Percentiles rank a stretch among this genome's conserved stretches.
These are phyloP conservation scores for Neonectria hederae DNA, from an alignment of 2,329 filamentous ascomycete species.

Conservation along the genomic window DNA sequence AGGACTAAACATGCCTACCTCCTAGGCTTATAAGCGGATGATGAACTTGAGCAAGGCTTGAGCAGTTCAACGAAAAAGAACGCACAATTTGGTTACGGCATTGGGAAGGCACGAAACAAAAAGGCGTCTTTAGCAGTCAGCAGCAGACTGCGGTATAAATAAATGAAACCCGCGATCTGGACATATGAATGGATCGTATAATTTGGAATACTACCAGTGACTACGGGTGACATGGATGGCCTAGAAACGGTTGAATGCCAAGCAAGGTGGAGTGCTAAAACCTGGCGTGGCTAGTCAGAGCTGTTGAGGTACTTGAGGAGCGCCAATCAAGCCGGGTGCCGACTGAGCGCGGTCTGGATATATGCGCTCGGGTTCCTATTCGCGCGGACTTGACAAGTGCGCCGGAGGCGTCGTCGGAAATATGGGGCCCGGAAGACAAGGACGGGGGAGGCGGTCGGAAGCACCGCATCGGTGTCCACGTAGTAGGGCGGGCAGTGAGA, in stretches of 20 bases:
- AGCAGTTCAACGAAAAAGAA: conserved; percentile 24
- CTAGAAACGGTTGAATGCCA: conserved; percentile 13
- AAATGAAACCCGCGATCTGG: conserved; percentile 15
- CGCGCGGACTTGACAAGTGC: conserved; percentile 25
- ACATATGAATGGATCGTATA: conserved; percentile 5
- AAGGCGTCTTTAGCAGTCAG: conserved; percentile 22
- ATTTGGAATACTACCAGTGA: neutral
- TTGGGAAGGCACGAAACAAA: conserved; percentile 22
- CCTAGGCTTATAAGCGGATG: conserved; percentile 11
- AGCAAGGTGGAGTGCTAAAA: conserved; percentile 8
- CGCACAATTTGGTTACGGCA: conserved; percentile 22
- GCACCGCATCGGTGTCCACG: neutral
- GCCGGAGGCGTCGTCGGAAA: conserved; percentile 18
- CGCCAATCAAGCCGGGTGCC: conserved; percentile 9
- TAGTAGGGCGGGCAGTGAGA: neutral
- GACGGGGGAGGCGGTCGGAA: neutral
- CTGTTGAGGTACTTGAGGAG: conserved; percentile 10
- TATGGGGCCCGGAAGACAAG: conserved; percentile 23
- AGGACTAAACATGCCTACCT: conserved; percentile 68
- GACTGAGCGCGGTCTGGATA: conserved; percentile 9
- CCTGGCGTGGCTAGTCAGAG: conserved; percentile 13
- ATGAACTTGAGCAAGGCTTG: conserved; percentile 17
- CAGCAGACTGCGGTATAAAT: conserved; percentile 1
- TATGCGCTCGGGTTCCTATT: conserved; percentile 21
- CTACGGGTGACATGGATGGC: conserved; percentile 1